Evolutionary conservation across 2,329 filamentous ascomycete genomes (phyloP).

Genomic region (Aspergillus hortae): DNA sequence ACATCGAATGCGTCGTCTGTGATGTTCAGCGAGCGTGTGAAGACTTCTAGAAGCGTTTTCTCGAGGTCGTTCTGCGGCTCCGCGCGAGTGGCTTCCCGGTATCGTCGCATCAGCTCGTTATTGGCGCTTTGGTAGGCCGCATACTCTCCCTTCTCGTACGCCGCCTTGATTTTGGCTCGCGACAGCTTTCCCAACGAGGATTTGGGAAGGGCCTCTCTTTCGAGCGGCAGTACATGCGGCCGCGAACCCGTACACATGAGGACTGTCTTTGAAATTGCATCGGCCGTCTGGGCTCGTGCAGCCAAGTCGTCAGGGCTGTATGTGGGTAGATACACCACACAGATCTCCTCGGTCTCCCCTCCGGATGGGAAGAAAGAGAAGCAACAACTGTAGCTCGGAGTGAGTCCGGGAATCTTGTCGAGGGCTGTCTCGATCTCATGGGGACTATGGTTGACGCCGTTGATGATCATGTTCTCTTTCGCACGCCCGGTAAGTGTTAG

Average conservation of each 20-base stretch:
- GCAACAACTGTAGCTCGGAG: constrained; percentile 30
- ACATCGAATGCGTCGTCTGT: constrained; percentile 7
- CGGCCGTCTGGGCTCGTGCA: constrained; percentile 2
- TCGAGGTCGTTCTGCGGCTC: constrained; percentile 8
- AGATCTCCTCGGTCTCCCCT: constrained; percentile 35
- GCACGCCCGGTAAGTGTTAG: constrained; percentile 12
- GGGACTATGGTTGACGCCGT: constrained; percentile 43
- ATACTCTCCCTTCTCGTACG: constrained; percentile 44
- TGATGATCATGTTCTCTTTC: constrained; percentile 48
- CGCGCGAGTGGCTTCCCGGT: not conserved
- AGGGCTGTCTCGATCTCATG: constrained; percentile 39
- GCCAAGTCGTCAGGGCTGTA: constrained; percentile 7
- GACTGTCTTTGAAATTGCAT: constrained; percentile 4
- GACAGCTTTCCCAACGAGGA: constrained; percentile 13
- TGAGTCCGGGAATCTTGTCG: constrained; percentile 27
- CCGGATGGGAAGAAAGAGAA: constrained; percentile 34
- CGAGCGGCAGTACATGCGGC: constrained; percentile 10
- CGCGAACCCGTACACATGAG: constrained; percentile 5
- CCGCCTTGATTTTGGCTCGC: constrained; percentile 14
- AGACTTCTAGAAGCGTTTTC: constrained; percentile 3
- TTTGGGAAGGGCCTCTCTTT: constrained; percentile 5
- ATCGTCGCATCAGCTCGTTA: not conserved
- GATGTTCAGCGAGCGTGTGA: constrained; percentile 6
- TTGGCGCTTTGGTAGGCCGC: constrained; percentile 30
- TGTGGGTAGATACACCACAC: constrained; percentile 36